Evolutionary conservation across 768 basidiomycete species (phyloP).

Genomic region (Russula earlei): DNA sequence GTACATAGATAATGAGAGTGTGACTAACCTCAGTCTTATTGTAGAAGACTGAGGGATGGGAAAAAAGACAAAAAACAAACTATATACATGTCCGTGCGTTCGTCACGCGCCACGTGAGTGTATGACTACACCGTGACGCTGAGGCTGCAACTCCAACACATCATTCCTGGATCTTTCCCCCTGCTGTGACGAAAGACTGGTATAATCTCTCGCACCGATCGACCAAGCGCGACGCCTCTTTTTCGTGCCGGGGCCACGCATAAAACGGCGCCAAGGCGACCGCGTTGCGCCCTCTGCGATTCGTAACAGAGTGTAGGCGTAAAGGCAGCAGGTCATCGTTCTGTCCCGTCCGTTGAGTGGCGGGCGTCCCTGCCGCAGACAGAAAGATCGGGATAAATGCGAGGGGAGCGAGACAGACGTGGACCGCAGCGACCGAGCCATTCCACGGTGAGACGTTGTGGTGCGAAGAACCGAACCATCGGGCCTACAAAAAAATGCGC

Average conservation of each 20-base stretch:
- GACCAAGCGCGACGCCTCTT: constrained; percentile 39
- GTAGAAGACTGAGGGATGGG: no score
- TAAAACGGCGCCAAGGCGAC: constrained; percentile 42
- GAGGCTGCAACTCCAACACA: no score
- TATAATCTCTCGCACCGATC: constrained; percentile 49
- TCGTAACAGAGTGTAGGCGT: constrained; percentile 47
- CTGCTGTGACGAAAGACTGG: constrained; percentile 27
- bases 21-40: no score
- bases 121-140: no score
- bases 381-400: constrained; percentile 36
- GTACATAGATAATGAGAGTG: no score
- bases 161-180: constrained; percentile 19
- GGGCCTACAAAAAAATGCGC: constrained; percentile 38
- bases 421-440: constrained; percentile 56
- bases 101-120: no score
- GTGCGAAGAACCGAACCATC: constrained; percentile 54
- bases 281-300: constrained; percentile 44
- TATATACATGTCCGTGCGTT: no score
- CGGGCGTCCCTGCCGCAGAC: background rate
- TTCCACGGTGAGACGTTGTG: constrained; percentile 55
- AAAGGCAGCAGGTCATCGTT: constrained; percentile 28
- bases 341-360: constrained; percentile 16
- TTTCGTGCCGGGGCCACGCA: constrained; percentile 42
- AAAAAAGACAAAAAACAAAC: no score
- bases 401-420: constrained; percentile 55